Conservation (phyloP, 495 filamentous ascomycete species). For the Hyaloscypha finlandica region DNA sequence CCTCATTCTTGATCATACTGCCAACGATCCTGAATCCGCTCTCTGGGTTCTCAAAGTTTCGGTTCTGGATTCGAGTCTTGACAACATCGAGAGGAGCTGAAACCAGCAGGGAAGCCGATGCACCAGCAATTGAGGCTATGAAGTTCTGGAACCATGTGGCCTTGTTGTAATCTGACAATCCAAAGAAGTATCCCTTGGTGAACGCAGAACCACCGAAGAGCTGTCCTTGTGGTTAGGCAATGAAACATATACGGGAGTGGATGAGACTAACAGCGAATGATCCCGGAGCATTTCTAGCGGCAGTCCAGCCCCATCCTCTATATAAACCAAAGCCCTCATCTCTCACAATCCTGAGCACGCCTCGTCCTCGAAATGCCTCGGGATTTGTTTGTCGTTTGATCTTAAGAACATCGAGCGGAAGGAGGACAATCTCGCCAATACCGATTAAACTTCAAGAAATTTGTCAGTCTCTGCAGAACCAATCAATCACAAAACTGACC, state of each 20-base stretch:
- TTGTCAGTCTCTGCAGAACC: conserved; percentile 21
- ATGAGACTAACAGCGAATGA: conserved; percentile 81
- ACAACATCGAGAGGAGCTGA: conserved; percentile 97
- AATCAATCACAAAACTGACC: conserved; percentile 47
- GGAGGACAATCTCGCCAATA: conserved; percentile 93
- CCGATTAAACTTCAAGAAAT: conserved; percentile 73
- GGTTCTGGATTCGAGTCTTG: conserved; percentile 99
- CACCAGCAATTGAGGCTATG: conserved; percentile 90
- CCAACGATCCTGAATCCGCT: conserved; percentile 85
- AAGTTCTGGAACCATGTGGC: conserved; percentile 98
- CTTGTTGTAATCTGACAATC: conserved; percentile 87
- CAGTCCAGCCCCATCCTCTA: conserved; percentile 96
- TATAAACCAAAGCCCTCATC: conserved; percentile 98
- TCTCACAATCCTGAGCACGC: conserved; percentile 81
- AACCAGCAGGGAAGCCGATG: conserved; percentile 87
- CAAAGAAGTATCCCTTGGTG: conserved; percentile 93
- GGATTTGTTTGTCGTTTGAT: conserved; percentile 99
- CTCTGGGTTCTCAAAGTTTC: conserved; percentile 97
- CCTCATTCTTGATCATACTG: conserved; percentile 91
- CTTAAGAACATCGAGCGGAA: conserved; percentile 96
- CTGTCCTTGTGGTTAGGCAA: conserved; percentile 43
- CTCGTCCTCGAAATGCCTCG: conserved; percentile 93
- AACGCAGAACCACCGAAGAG: conserved; percentile 98
- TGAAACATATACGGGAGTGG: conserved; percentile 5
- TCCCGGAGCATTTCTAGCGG: conserved; percentile 93